Conservation (phyloP, 2,329 filamentous ascomycete species). For the Escovopsis weberi region DNA sequence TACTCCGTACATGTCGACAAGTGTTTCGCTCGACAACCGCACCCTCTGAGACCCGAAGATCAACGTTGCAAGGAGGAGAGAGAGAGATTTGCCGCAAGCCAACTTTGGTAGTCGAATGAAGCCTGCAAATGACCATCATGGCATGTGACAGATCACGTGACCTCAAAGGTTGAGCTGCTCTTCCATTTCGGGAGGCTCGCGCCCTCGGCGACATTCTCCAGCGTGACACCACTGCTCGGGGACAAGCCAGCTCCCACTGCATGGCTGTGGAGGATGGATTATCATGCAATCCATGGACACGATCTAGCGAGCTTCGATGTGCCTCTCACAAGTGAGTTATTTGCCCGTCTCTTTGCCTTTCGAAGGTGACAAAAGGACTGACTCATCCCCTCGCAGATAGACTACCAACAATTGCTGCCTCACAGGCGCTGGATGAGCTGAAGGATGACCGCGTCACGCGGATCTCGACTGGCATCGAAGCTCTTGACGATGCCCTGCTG, state of each 20-base stretch:
- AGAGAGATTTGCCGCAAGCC: too few species aligned
- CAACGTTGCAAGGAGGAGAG: too few species aligned
- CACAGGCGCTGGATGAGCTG: constrained; percentile 51
- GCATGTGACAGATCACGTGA: too few species aligned
- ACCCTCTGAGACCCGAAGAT: too few species aligned
- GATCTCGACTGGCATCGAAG: constrained; percentile 40
- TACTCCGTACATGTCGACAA: too few species aligned
- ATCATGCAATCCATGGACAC: constrained; percentile 43
- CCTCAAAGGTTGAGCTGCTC: too few species aligned
- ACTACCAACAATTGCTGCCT: constrained; percentile 62
- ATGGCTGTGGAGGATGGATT: constrained; percentile 39
- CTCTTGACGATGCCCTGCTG: constrained; percentile 35
- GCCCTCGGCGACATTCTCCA: constrained; percentile 1
- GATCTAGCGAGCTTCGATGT: constrained; percentile 48
- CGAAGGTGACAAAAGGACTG: not conserved
- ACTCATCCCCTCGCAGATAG: constrained; percentile 38
- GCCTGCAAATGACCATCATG: too few species aligned
- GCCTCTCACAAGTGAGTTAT: constrained; percentile 34
- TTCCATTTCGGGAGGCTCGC: too few species aligned
- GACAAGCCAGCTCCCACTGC: not conserved
- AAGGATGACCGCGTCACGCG: constrained; percentile 33
- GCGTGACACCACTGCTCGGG: too few species aligned
- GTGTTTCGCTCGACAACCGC: too few species aligned
- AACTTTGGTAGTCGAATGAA: too few species aligned
- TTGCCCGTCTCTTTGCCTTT: not conserved